These are phyloP conservation scores for Syncephalastrum monosporum DNA, from an alignment of 371 early-diverging fungal genomes.

Conservation along the genomic window DNA sequence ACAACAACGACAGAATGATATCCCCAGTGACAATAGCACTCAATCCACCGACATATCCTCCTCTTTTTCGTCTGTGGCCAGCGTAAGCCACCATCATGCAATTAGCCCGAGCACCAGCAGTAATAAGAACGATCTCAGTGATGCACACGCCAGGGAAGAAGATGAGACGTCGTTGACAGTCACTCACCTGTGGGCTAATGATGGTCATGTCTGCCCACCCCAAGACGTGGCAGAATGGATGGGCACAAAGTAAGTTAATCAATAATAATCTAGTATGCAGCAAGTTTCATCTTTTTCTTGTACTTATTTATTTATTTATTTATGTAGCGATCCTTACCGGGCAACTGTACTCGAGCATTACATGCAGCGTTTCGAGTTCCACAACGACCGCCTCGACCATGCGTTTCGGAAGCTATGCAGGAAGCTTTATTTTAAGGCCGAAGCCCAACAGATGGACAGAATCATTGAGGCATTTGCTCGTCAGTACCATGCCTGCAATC, in stretches of 20 bases:
- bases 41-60: not conserved
- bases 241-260: slow-evolving; percentile 32
- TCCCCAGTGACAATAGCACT: not conserved
- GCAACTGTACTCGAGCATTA: slow-evolving; percentile 10
- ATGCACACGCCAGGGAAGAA: not conserved
- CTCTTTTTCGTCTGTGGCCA: not conserved
- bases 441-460: slow-evolving; percentile 91
- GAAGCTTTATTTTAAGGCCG: slow-evolving; percentile 81
- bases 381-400: slow-evolving; percentile 10
- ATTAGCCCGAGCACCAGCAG: not conserved
- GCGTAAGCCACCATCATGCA: not conserved
- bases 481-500: slow-evolving; percentile 82
- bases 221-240: slow-evolving; percentile 45
- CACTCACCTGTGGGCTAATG: slow-evolving; percentile 35
- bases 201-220: slow-evolving; percentile 27
- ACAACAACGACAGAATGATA: not conserved
- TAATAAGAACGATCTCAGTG: not conserved
- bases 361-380: slow-evolving; percentile 16
- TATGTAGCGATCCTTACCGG: slow-evolving; percentile 15
- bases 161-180: slow-evolving; percentile 18
- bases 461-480: slow-evolving; percentile 78
- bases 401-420: slow-evolving; percentile 58
- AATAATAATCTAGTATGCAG: not conserved
- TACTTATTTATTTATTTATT: not conserved
- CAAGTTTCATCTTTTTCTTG: slow-evolving; percentile 3